Conservation (phyloP, 176 grass and related monocot genomes). For the Musa itinerans region DNA sequence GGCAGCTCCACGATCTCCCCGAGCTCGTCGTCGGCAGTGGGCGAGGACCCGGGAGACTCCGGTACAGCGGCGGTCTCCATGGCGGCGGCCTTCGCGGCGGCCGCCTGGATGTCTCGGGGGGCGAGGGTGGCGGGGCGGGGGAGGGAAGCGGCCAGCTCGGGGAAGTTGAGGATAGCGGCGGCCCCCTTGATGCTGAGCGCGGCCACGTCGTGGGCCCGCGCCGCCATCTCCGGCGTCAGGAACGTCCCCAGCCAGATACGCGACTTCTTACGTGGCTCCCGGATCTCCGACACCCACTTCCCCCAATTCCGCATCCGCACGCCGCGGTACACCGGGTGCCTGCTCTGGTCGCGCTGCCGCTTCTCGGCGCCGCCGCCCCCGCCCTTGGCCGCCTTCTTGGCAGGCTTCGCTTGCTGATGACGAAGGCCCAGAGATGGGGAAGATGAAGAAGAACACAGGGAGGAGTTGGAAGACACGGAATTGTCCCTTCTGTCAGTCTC, state of each 20-base stretch:
- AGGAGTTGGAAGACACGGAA: too few species aligned
- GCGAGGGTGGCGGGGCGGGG: conserved; percentile 45
- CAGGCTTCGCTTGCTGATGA: conserved; percentile 8
- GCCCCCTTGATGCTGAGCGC: conserved; percentile 81
- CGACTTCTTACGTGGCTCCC: conserved; percentile 84
- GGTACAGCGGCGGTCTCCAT: conserved; percentile 6
- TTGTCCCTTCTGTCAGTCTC: too few species aligned
- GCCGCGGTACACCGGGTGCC: conserved; percentile 49
- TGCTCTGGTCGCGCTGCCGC: background rate
- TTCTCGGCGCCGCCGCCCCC: background rate
- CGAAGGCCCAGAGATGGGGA: conserved; percentile 28
- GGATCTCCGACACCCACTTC: conserved; percentile 93
- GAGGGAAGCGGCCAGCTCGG: conserved; percentile 41
- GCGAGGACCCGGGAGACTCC: background rate
- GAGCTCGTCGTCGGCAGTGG: background rate
- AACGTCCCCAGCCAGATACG: conserved; percentile 94
- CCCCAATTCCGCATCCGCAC: conserved; percentile 81
- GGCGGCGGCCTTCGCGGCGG: conserved; percentile 57
- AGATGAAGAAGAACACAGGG: background rate
- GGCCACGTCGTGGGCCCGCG: conserved; percentile 74
- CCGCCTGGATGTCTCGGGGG: conserved; percentile 79
- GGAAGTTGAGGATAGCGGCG: conserved; percentile 79
- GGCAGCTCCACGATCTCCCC: conserved; percentile 7
- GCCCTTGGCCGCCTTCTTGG: conserved; percentile 13
- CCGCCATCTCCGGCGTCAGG: conserved; percentile 75